Conservation (phyloP, 75 land plant species). For the Adiantum capillusveneris region DNA sequence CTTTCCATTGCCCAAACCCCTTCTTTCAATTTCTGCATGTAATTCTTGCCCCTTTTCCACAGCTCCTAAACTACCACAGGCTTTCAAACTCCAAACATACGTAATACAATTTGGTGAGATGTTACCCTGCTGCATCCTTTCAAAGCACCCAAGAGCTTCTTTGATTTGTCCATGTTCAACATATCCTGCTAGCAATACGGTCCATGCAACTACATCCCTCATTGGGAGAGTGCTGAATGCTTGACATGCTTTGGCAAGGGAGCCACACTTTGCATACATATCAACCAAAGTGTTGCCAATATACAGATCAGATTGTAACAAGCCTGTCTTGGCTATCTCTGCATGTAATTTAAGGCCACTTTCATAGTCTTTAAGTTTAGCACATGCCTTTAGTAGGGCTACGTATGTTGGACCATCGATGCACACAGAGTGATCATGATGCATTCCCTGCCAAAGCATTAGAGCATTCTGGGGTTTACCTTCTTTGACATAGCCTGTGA, state of each 20-base stretch:
- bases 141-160: slow-evolving; percentile 16
- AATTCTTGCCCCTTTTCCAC: slow-evolving; percentile 15
- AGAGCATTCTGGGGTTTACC: no score
- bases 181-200: slow-evolving; percentile 16
- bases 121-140: slow-evolving; percentile 8
- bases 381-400: no score
- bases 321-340: slow-evolving; percentile 18
- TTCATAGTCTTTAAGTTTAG: no score
- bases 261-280: slow-evolving; percentile 53
- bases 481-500: no score
- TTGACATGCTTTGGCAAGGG: slow-evolving; percentile 26
- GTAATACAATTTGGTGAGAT: slow-evolving; percentile 32
- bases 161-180: slow-evolving; percentile 15
- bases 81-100: slow-evolving; percentile 33
- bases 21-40: no score
- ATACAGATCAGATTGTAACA: slow-evolving; percentile 13
- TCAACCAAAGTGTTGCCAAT: slow-evolving; percentile 42
- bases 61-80: slow-evolving; percentile 40
- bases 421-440: no score
- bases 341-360: slow-evolving; percentile 25
- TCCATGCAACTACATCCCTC: slow-evolving; percentile 20
- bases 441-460: no score
- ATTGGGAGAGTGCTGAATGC: slow-evolving; percentile 11
- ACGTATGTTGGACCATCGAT: no score
- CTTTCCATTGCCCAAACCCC: no score